Evolutionary conservation across 2,329 filamentous ascomycete genomes (phyloP).

Genomic region (Amylocarpus encephaloides): DNA sequence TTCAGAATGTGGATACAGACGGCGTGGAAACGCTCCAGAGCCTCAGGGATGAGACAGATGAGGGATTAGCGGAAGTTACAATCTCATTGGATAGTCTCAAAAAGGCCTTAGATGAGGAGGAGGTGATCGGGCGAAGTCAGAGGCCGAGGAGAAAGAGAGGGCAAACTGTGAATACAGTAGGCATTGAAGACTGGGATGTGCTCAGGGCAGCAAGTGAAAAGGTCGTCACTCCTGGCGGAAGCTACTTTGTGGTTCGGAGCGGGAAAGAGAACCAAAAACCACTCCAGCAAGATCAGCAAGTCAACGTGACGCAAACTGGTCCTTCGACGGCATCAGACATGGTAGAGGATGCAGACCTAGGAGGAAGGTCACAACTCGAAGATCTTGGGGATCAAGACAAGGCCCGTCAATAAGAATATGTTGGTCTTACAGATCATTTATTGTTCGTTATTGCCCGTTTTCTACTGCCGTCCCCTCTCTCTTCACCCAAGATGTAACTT

Average conservation of each 20-base stretch:
- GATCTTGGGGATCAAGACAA: no score
- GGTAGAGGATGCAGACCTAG: no score
- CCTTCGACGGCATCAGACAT: neutral
- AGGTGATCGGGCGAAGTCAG: conserved; percentile 43
- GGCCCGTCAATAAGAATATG: no score
- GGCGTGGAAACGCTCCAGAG: conserved; percentile 68
- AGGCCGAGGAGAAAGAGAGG: conserved; percentile 26
- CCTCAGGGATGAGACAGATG: conserved; percentile 71
- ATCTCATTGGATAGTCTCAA: conserved; percentile 46
- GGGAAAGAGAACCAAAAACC: conserved; percentile 17
- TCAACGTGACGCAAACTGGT: neutral
- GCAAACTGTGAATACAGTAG: conserved; percentile 11
- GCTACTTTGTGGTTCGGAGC: conserved; percentile 33
- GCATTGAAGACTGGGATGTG: conserved; percentile 29
- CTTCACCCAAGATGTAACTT: conserved; percentile 19
- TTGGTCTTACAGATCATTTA: neutral
- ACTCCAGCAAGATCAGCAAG: neutral
- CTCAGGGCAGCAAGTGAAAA: conserved; percentile 28
- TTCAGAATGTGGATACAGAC: conserved; percentile 71
- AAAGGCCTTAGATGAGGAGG: conserved; percentile 53
- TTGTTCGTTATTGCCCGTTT: neutral
- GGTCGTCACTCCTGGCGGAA: conserved; percentile 26
- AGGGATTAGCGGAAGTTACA: conserved; percentile 48
- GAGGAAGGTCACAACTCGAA: no score
- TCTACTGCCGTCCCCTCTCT: neutral